Conservation (phyloP, 306 rosid species). For the Abrus pulchellus region DNA sequence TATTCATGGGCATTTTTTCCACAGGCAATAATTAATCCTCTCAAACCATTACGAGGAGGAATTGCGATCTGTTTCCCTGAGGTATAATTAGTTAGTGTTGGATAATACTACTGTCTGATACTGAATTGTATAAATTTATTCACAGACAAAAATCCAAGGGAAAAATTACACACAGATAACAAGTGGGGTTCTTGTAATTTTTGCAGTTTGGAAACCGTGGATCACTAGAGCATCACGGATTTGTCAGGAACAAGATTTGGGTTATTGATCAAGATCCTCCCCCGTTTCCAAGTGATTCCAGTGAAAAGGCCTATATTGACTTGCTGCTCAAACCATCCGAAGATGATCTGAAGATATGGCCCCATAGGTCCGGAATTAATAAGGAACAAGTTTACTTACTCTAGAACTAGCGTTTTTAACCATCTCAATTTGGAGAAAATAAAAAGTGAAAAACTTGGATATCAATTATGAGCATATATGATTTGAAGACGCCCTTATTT, state of each 20-base stretch:
- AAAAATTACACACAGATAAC: background rate
- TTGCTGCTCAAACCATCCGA: constrained; percentile 86
- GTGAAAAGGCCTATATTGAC: constrained; percentile 70
- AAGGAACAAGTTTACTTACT: background rate
- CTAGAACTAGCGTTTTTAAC: background rate
- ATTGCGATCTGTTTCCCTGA: constrained; percentile 95
- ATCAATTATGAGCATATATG: background rate
- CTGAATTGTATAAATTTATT: background rate
- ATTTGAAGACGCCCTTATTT: background rate
- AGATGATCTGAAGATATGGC: constrained; percentile 87
- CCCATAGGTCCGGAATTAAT: constrained; percentile 66
- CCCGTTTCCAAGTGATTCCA: constrained; percentile 60
- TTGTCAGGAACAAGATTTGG: constrained; percentile 89
- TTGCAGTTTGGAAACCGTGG: constrained; percentile 82
- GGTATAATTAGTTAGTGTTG: constrained; percentile 50
- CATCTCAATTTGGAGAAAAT: background rate
- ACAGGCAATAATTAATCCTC: constrained; percentile 85
- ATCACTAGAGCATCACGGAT: constrained; percentile 87
- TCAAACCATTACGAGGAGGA: constrained; percentile 91
- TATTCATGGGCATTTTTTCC: background rate
- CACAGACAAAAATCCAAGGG: background rate
- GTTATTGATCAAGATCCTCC: constrained; percentile 77
- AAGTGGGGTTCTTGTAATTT: background rate
- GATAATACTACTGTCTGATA: background rate
- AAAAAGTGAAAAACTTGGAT: constrained; percentile 19